phyloP scores from a whole-genome alignment of 495 filamentous ascomycete species.

The Terfezia boudieri region DNA sequence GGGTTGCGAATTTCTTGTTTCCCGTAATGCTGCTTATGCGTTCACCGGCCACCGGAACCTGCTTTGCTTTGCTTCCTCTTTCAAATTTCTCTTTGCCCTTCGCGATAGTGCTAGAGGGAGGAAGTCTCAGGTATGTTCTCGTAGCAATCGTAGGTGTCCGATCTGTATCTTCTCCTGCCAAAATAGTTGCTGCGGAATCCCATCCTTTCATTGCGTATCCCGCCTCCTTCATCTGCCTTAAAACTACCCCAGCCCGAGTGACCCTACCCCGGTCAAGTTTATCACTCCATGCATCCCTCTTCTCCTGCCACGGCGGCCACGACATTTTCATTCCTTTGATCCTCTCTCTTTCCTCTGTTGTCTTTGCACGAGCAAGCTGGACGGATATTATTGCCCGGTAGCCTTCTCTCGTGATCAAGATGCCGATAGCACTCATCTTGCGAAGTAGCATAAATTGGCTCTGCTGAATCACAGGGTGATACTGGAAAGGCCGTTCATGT shows the following conservation, averaged over 20 bases:
- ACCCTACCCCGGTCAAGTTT: conserved; percentile 14
- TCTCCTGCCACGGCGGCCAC: conserved; percentile 55
- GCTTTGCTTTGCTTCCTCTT: not conserved
- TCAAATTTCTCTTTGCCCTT: conserved; percentile 2
- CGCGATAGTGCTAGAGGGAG: not conserved
- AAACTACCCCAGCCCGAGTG: conserved; percentile 34
- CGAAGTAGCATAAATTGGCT: conserved; percentile 41
- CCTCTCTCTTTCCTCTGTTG: conserved; percentile 32
- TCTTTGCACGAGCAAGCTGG: conserved; percentile 44
- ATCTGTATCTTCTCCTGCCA: conserved; percentile 48
- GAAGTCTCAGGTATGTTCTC: conserved; percentile 21
- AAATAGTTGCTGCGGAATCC: conserved; percentile 34
- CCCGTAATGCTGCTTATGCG: not conserved
- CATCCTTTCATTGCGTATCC: conserved; percentile 33
- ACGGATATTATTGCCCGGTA: conserved; percentile 37
- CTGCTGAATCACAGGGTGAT: conserved; percentile 29
- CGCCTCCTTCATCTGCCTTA: conserved; percentile 39
- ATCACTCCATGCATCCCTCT: conserved; percentile 25
- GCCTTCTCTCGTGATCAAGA: conserved; percentile 36
- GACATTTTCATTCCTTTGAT: conserved; percentile 35
- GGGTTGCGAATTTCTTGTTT: not conserved
- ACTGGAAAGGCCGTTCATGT: conserved; percentile 27
- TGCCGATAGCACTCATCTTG: conserved; percentile 33
- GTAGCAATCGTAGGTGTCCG: conserved; percentile 47
- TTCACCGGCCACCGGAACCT: not conserved